Percentiles rank a stretch among this genome's conserved stretches.
These are phyloP conservation scores for Psilocybe tampanensis DNA, from an alignment of 768 basidiomycete species.

Conservation along the genomic window DNA sequence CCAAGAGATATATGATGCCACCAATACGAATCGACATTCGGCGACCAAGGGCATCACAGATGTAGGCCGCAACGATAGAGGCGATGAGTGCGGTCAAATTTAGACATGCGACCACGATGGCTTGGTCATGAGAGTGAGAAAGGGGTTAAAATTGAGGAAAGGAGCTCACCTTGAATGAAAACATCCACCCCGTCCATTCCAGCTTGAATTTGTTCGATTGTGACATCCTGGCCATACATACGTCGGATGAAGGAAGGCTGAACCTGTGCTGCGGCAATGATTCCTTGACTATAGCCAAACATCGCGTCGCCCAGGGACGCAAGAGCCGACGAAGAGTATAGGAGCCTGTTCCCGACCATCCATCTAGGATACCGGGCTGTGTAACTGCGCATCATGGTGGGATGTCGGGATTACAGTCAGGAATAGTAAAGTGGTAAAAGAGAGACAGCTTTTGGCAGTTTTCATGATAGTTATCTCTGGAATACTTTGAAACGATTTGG, in stretches of 20 bases:
- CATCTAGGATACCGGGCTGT: conserved; percentile 51
- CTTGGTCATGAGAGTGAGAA: conserved; percentile 24
- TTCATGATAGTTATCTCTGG: not conserved
- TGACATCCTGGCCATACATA: conserved; percentile 49
- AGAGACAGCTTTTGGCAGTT: not conserved
- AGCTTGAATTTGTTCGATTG: conserved; percentile 43
- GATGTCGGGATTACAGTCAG: conserved; percentile 4
- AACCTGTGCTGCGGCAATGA: conserved; percentile 52
- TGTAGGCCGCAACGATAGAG: conserved; percentile 46
- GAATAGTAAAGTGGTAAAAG: conserved; percentile 1
- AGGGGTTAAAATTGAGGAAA: not conserved
- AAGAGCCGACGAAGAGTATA: conserved; percentile 52
- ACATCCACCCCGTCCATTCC: conserved; percentile 46
- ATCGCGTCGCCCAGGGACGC: conserved; percentile 60
- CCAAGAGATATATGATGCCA: conserved; percentile 48
- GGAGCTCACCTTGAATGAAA: conserved; percentile 44
- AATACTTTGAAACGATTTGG: not conserved
- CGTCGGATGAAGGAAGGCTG: conserved; percentile 53
- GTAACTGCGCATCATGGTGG: conserved; percentile 30
- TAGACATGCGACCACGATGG: conserved; percentile 50
- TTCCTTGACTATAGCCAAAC: conserved; percentile 58
- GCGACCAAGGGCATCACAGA: conserved; percentile 52
- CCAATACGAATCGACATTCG: conserved; percentile 53
- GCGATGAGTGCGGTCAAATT: conserved; percentile 53
- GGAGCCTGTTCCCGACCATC: conserved; percentile 51